Base-by-base conservation (phyloP, 2,329 filamentous ascomycete species). In the Sporothrix pseudoabietina region DNA sequence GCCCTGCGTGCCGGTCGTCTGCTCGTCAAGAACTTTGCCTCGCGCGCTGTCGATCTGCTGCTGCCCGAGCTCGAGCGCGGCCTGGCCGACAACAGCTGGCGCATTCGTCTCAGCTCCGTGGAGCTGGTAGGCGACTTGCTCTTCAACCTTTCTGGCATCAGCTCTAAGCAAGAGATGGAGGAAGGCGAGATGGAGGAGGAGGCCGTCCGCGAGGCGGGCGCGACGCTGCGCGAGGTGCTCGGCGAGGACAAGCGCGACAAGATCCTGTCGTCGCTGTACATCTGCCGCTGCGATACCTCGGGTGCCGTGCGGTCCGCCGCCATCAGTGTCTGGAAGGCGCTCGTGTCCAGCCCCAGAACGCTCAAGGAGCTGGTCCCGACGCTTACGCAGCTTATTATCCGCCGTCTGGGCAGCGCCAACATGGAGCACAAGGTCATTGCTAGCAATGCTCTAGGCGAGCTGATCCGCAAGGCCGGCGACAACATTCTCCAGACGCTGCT, bases 391-490 rank as follows among this genome's bases (percentile, higher is more conserved):
- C 90, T 99, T 76, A 92, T 99, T 78, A 98, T 99, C 80, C 90
- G 93, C 74, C 92, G 96, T 68, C 88, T 99, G 77, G 96, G 94
- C 75, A 98, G 94, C 81, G 92, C 94, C 63, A 98, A 98, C 80
- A 94, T 97, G 91, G 96, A 99, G 82, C 96, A 99, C 82, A 98
- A 98, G 85, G 92, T 97, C 78, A 99, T 99, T 85, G 96, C 97
- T 77, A 95, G 95, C 81, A 98, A 98, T 81, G 94, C 96, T 68
- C 87, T 99, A 72, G 96, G 96, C 79, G 96, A 99, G 81, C 89
- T 99, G 77, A 98, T 99, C 79, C 91, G 96, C 79, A 98, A 97
- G 83, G 95, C 96, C 79, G 96, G 97, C 75, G 96, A 99, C 81
- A 92, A 94, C 72, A 94, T 99, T 73, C 86, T 99, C 76, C 89